Percentiles rank a stretch among this genome's conserved stretches.
These are phyloP conservation scores for Fusarium guadeloupense DNA, from an alignment of 2,329 filamentous ascomycete species.

Conservation along the genomic window DNA sequence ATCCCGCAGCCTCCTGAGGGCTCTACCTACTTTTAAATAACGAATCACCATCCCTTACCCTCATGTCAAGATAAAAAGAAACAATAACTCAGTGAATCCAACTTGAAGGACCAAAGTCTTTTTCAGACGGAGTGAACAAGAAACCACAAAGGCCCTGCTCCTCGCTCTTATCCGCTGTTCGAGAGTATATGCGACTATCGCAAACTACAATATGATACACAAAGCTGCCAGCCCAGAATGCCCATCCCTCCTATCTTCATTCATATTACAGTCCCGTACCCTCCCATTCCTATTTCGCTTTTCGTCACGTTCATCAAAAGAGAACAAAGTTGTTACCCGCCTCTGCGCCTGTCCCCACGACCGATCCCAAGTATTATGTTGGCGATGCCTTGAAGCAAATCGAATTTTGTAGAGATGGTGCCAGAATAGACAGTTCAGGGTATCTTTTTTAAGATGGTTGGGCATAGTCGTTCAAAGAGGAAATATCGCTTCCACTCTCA, in stretches of 20 bases:
- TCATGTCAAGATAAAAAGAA: slow-evolving; percentile 23
- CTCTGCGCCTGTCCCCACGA: slow-evolving; percentile 11
- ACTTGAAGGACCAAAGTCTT: slow-evolving; percentile 15
- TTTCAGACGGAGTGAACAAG: slow-evolving; percentile 22
- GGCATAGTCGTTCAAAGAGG: slow-evolving; percentile 21
- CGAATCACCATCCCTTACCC: not conserved
- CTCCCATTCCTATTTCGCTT: slow-evolving; percentile 26
- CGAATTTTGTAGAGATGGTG: slow-evolving; percentile 24
- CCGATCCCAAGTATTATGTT: slow-evolving; percentile 13
- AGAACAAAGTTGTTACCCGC: slow-evolving; percentile 25
- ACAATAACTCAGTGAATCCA: slow-evolving; percentile 6
- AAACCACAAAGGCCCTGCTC: slow-evolving; percentile 28
- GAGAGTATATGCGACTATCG: slow-evolving; percentile 33
- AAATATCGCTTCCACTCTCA: slow-evolving; percentile 11
- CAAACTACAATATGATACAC: slow-evolving; percentile 44
- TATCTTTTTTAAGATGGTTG: slow-evolving; percentile 11
- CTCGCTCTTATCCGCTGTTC: slow-evolving; percentile 17
- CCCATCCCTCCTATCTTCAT: slow-evolving; percentile 19
- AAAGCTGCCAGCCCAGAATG: slow-evolving; percentile 26
- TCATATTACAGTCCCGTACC: slow-evolving; percentile 34
- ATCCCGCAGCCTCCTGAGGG: slow-evolving; percentile 93
- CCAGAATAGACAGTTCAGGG: slow-evolving; percentile 22
- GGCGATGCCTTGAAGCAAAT: slow-evolving; percentile 15
- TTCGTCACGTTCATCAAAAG: slow-evolving; percentile 37
- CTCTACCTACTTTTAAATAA: slow-evolving; percentile 57